Conservation (phyloP, 345 rosid species). For the Anastatica hierochuntica region DNA sequence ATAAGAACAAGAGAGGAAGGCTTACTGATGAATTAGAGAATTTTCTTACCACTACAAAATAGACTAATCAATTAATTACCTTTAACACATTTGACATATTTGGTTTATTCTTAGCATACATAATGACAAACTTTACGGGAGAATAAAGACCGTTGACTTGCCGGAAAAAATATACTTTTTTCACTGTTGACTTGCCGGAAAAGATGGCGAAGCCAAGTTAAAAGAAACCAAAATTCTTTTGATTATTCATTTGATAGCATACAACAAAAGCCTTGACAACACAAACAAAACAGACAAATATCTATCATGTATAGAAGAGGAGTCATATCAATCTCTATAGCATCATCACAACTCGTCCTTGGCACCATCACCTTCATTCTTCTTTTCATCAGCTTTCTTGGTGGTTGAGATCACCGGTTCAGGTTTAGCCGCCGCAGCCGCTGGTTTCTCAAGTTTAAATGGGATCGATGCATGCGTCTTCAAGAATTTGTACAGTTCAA, state of each 20-base stretch:
- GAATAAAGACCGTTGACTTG: too few relatives aligned
- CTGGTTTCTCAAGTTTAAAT: constrained; percentile 86
- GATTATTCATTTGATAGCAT: constrained; percentile 1
- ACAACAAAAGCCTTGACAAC: neutral
- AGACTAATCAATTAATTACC: too few relatives aligned
- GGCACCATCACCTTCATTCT: constrained; percentile 9
- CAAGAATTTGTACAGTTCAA: constrained; percentile 77
- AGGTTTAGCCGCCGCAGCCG: constrained; percentile 13
- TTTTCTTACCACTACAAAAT: too few relatives aligned
- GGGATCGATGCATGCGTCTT: constrained; percentile 89
- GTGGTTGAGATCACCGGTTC: constrained; percentile 23
- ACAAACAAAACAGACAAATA: neutral
- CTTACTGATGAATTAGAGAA: too few relatives aligned
- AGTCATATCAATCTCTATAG: neutral
- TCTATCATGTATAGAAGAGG: constrained; percentile 10
- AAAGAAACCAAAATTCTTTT: neutral
- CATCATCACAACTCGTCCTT: constrained; percentile 79
- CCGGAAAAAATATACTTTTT: too few relatives aligned
- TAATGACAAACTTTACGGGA: too few relatives aligned
- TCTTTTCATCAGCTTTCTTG: constrained; percentile 20
- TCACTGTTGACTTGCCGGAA: too few relatives aligned
- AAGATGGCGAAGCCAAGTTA: too few relatives aligned
- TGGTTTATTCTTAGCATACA: too few relatives aligned
- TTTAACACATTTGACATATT: too few relatives aligned
- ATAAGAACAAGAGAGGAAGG: too few relatives aligned